Evolutionary conservation across 768 basidiomycete genomes (phyloP), one percentile per base, ranked within the genome.

Genomic region (Podaxis carcinomalis): DNA sequence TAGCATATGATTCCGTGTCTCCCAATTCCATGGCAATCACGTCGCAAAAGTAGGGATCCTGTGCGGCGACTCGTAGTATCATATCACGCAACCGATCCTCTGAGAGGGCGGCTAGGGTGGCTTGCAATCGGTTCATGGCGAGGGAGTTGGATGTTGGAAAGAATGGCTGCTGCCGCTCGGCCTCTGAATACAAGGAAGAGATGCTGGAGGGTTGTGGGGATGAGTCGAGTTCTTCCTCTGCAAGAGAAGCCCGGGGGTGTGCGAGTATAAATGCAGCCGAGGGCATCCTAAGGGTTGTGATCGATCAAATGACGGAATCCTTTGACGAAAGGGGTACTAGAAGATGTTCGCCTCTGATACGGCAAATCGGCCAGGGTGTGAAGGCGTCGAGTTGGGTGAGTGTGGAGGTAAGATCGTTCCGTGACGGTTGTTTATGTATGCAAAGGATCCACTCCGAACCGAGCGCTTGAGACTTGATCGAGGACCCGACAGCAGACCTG

Each of bases 11-110:
- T 50, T 55, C 69, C 57, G 51, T 37, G 13, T 53, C 64, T 3
- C 65, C 66, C 2, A 81, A 68, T 63, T 80, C 78, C 57, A 72
- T 74, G 46, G 70, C 72, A 35, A 82, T 68, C 2, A 76, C 77
- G 21, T 72, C 72, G 54, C 74, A 72, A 58, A 81, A 74, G 14
- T 66, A 69, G 0, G 75, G 72, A 59, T 71, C 71, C 25, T 64
- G 67, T 23, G 71, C 70, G 1, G 76, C 75, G 4, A 82, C 69
- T 54, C 72, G 76, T 44, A 74, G 66, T 59, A 81, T 62, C 51
- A 78, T 68, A 21, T 73, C 71, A 28, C 78, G 77, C 5, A 83
- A 73, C 57, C 69, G 74, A 11, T 66, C 55, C 47, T 78, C 77
- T 0, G 78, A 68, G 6, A 74, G 64, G 27, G 73, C 68, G 16